Percentiles rank a stretch among this genome's conserved stretches.
phyloP scores from a whole-genome alignment of 176 grass and related monocot species.

The barley (Hordeum vulgare) region MorexV3_pseudomolecules_assembly NC_058519.1:570456577-570457076 shows the following conservation, averaged over 20 bases:
- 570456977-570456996: constrained; percentile 28
- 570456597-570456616: constrained; percentile 63
- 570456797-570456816: not conserved
- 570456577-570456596: constrained; percentile 28
- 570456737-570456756: not conserved
- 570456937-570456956: constrained; percentile 8
- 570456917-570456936: not conserved
- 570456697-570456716: constrained; percentile 11
- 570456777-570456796: not conserved
- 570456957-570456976: not conserved
- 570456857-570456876: not conserved
- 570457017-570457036: constrained; percentile 1
- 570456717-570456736: not conserved
- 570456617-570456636: constrained; percentile 43
- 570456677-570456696: constrained; percentile 27
- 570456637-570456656: constrained; percentile 4
- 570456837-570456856: not conserved
- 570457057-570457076: not conserved
- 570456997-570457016: constrained; percentile 15
- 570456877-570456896: not conserved
- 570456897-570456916: constrained; percentile 2
- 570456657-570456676: constrained; percentile 19
- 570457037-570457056: not conserved
- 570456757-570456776: not conserved
- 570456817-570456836: constrained; percentile 16